Conservation (phyloP, 2,329 filamentous ascomycete species). For the Aspergillus eucalypticola region DNA sequence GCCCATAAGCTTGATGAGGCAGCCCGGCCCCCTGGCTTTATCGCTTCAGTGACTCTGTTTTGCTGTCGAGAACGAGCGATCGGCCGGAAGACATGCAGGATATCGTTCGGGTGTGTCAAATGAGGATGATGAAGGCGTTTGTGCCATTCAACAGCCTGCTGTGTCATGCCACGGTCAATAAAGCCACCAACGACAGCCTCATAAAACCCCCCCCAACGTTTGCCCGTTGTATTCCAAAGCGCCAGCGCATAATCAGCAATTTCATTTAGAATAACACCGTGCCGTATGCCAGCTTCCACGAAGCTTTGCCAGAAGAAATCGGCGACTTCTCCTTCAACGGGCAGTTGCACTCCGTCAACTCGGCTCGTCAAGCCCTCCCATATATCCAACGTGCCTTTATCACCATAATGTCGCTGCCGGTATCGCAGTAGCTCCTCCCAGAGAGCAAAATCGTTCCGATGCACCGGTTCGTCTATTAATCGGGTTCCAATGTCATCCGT, state of each 20-base stretch:
- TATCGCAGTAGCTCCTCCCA: conserved; percentile 49
- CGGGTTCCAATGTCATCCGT: conserved; percentile 36
- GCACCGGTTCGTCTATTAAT: conserved; percentile 38
- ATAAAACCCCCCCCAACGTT: conserved; percentile 40
- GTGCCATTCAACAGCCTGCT: conserved; percentile 41
- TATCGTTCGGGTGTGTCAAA: conserved; percentile 31
- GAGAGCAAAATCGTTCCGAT: conserved; percentile 40
- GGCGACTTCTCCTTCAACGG: conserved; percentile 38
- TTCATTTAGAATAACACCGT: conserved; percentile 35
- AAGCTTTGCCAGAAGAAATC: conserved; percentile 47
- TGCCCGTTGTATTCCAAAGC: conserved; percentile 42
- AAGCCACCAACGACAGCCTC: conserved; percentile 41
- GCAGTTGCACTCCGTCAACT: conserved; percentile 33
- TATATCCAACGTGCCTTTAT: conserved; percentile 43
- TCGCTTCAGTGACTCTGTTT: conserved; percentile 16
- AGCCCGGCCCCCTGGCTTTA: conserved; percentile 11
- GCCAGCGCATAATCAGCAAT: conserved; percentile 41
- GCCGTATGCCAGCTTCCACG: conserved; percentile 37
- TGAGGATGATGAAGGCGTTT: conserved; percentile 37
- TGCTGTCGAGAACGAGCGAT: conserved; percentile 23
- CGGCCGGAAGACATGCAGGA: conserved; percentile 31
- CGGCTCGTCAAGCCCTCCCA: conserved; percentile 42
- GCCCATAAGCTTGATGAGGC: conserved; percentile 30
- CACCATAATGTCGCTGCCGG: conserved; percentile 46
- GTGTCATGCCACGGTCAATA: conserved; percentile 30